Percentiles rank a stretch among this genome's conserved stretches.
These are phyloP conservation scores for Venturia nashicola DNA, from an alignment of 2,329 filamentous ascomycete genomes.

Conservation along the genomic window DNA sequence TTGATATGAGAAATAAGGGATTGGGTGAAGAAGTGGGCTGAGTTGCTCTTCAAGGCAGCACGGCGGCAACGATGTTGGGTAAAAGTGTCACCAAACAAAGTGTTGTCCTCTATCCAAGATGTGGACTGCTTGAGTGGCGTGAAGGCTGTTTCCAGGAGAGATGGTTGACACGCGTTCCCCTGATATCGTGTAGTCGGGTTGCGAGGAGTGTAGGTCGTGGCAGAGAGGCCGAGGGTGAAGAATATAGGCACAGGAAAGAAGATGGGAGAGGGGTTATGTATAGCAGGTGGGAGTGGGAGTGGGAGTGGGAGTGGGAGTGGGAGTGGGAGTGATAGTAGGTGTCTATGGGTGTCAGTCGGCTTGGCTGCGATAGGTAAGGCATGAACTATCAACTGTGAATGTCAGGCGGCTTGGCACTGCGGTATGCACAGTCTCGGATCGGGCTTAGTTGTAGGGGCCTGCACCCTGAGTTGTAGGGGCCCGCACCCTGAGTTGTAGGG, in stretches of 20 bases:
- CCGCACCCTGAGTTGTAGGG: no score
- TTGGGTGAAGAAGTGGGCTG: not conserved
- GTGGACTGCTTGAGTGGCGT: not conserved
- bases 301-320: no score
- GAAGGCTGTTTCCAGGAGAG: not conserved
- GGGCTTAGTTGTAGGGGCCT: not conserved
- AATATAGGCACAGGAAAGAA: not conserved
- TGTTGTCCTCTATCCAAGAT: not conserved
- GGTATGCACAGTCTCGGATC: not conserved
- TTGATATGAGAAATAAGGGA: not conserved
- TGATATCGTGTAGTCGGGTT: not conserved
- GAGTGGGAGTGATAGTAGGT: no score
- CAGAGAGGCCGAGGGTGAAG: not conserved
- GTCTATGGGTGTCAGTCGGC: no score
- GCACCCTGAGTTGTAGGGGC: no score
- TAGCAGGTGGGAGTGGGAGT: no score
- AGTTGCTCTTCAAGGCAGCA: not conserved
- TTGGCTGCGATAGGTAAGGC: no score
- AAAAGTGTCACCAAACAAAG: not conserved
- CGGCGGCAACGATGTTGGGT: not conserved
- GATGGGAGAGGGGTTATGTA: not conserved
- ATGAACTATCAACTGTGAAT: no score
- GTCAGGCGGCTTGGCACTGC: no score
- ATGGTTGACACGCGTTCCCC: not conserved
- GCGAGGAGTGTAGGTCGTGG: not conserved